Conservation (phyloP, 148 eudicot species). For the Fallopia convolvulus region DNA sequence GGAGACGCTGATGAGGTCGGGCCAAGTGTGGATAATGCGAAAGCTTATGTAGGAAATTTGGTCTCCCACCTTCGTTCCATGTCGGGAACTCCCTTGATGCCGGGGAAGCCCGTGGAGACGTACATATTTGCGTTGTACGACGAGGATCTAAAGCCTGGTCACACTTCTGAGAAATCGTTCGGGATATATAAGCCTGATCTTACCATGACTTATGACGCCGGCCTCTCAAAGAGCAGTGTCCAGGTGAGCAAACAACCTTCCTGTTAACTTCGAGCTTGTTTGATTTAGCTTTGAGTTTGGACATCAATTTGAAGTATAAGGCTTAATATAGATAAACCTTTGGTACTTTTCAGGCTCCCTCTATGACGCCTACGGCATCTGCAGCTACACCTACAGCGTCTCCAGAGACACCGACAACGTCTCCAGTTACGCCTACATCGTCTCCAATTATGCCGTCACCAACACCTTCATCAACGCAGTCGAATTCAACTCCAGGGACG, state of each 20-base stretch:
- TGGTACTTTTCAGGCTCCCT: neutral
- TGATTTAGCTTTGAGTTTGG: no score
- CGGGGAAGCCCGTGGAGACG: conserved; percentile 69
- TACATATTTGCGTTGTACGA: conserved; percentile 88
- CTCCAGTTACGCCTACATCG: neutral
- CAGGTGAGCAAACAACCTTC: conserved; percentile 25
- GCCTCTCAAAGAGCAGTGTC: conserved; percentile 35
- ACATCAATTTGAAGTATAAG: no score
- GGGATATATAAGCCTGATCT: conserved; percentile 69
- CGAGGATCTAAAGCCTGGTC: conserved; percentile 79
- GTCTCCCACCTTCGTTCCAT: conserved; percentile 59
- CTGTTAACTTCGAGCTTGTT: no score
- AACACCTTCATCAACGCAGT: neutral
- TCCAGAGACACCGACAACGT: conserved; percentile 18
- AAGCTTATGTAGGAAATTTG: conserved; percentile 66
- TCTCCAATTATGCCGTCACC: conserved; percentile 10
- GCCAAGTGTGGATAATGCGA: conserved; percentile 62
- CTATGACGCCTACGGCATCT: conserved; percentile 7
- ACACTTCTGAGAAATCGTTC: conserved; percentile 55
- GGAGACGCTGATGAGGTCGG: conserved; percentile 78
- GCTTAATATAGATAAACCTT: neutral
- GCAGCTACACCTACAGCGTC: conserved; percentile 17
- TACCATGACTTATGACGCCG: conserved; percentile 53
- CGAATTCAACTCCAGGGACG: conserved; percentile 57
- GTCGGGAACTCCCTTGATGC: conserved; percentile 88